Conservation (phyloP, 306 rosid species). For the Cucurbita ficifolia region DNA sequence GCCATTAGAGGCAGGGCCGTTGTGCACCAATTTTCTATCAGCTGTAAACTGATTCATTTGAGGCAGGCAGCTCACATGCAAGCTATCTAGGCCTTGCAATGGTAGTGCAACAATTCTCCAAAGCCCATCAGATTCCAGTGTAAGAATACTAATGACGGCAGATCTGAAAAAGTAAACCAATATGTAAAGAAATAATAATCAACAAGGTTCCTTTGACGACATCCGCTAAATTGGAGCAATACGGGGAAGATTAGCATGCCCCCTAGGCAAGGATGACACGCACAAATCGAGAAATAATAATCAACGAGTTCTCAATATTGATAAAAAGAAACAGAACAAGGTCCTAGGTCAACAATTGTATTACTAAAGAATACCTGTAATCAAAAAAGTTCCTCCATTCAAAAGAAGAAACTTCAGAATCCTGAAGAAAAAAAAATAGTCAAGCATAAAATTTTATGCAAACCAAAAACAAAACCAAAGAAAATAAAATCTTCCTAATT, state of each 20-base stretch:
- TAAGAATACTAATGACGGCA: constrained; percentile 28
- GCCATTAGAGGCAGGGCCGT: constrained; percentile 21
- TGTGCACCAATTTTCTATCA: constrained; percentile 25
- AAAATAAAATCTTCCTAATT: constrained; percentile 5
- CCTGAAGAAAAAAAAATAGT: constrained; percentile 32
- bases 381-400: constrained; percentile 26
- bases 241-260: background rate
- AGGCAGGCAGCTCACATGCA: constrained; percentile 39
- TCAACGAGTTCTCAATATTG: background rate
- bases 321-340: background rate
- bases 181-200: constrained; percentile 4
- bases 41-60: constrained; percentile 29
- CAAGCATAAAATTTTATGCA: background rate
- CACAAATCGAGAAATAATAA: background rate
- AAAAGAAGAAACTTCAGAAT: constrained; percentile 32
- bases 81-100: constrained; percentile 19
- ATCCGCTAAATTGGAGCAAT: background rate
- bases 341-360: background rate
- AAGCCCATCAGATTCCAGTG: constrained; percentile 31
- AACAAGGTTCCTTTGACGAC: background rate
- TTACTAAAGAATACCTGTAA: constrained; percentile 28
- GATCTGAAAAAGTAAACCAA: constrained; percentile 30
- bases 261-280: background rate
- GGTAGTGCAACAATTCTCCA: constrained; percentile 46
- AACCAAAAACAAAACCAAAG: background rate